Base-by-base conservation (phyloP, 768 basidiomycete species). In the Lactifluus hygrophoroides region DNA sequence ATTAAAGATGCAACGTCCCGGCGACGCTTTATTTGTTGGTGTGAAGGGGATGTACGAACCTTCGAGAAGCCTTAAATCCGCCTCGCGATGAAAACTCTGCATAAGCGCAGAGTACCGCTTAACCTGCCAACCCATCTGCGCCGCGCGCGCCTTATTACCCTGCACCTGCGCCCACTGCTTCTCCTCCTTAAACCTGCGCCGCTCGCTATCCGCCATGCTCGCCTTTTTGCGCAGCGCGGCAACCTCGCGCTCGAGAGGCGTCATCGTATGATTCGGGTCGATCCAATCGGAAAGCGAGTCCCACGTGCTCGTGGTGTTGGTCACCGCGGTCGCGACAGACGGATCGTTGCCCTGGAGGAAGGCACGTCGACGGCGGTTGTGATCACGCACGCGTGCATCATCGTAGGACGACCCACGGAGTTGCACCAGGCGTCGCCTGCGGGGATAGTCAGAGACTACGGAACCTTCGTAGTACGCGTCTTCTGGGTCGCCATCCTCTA, bases 81-180 rank as follows among this genome's bases (percentile, higher is more conserved):
- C 90, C 71, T 91, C 88, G 40, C 80, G 77, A 62, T 83, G 84
- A 66, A 88, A 91, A 60, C 85, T 87, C 70, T 89, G 83, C 79
- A 85, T 88, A 55, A 92, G 73, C 28, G 84, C 81, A 34, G 85
- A 82, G 70, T 88, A 91, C 19, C 84, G 80, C 73, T 86, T 86
- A 58, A 90, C 86, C 69, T 90, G 86, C 84, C 87, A 90, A 66
- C 83, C 83, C 77, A 91, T 82, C 73, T 93, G 84, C 27, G 77
- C 74, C 30, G 89, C 89, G 46, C 88, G 80, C 9, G 87, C 83
- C 44, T 74, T 60, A 67, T 93, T 90, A 0, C 88, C 88, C 68
- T 86, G 83, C 19, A 86, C 86, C 38, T 85, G 68, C 0, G 90
- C 90, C 90, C 90, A 93, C 69, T 90, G 89, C 63, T 82, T 78